Conservation (phyloP, 2,329 filamentous ascomycete species). For the Fusarium pininemorale region DNA sequence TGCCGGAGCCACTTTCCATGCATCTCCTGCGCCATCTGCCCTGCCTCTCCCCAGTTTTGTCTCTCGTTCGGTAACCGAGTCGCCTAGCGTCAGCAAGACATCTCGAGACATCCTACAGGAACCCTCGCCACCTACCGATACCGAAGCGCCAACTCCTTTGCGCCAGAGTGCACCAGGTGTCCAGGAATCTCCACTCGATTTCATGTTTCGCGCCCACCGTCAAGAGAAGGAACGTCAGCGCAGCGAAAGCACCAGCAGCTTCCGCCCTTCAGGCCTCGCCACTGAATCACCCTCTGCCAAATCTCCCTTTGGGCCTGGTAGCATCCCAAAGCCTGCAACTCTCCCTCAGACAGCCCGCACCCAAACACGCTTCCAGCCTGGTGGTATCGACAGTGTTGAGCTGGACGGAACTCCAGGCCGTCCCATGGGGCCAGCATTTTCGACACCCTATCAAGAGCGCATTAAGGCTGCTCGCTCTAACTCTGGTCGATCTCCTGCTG, state of each 20-base stretch:
- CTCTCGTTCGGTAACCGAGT: constrained; percentile 77
- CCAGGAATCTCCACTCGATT: constrained; percentile 81
- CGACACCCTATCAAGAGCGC: constrained; percentile 70
- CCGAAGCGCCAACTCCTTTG: constrained; percentile 58
- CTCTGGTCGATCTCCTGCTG: constrained; percentile 36
- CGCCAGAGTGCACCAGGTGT: constrained; percentile 48
- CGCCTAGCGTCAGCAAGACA: constrained; percentile 52
- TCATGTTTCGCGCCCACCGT: constrained; percentile 88
- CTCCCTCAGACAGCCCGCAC: constrained; percentile 41
- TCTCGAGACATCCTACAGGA: constrained; percentile 52
- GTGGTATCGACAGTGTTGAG: constrained; percentile 57
- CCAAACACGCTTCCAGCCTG: constrained; percentile 32
- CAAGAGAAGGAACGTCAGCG: constrained; percentile 75
- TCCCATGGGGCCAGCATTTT: constrained; percentile 72
- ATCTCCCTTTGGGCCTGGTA: constrained; percentile 46
- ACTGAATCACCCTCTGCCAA: constrained; percentile 63
- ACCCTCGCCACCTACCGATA: constrained; percentile 63
- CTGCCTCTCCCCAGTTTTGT: constrained; percentile 90
- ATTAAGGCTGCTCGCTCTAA: constrained; percentile 63
- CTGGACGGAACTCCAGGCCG: constrained; percentile 67
- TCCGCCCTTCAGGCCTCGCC: constrained; percentile 50
- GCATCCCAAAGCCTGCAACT: constrained; percentile 34
- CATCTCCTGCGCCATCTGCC: constrained; percentile 89
- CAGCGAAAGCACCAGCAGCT: constrained; percentile 60
- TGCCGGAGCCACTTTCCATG: constrained; percentile 93